Evolutionary conservation across 2,329 filamentous ascomycete species (phyloP).

Genomic region (Diplodia seriata): DNA sequence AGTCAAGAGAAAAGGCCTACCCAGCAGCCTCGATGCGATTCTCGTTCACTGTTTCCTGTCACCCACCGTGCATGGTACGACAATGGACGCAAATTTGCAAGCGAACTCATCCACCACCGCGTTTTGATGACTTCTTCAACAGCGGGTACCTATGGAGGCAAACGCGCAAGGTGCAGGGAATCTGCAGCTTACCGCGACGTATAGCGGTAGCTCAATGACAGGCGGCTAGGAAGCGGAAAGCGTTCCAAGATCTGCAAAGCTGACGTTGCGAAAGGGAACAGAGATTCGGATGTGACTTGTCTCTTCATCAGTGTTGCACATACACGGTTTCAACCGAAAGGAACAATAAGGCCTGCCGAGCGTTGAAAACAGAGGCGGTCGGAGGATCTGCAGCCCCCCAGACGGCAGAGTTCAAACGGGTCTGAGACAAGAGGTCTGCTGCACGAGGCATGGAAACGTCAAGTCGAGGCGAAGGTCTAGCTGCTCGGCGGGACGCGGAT

Average conservation of each 20-base stretch:
- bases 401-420: neutral
- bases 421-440: neutral
- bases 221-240: neutral
- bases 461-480: too few species aligned
- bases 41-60: neutral
- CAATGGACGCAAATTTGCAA: neutral
- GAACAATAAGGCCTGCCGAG: neutral
- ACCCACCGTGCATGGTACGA: neutral
- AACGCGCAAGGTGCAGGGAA: neutral
- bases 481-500: too few species aligned
- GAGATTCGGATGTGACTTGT: neutral
- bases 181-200: neutral
- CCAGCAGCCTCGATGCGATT: too few species aligned
- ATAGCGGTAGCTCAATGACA: neutral
- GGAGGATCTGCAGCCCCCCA: conserved; percentile 7
- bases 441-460: too few species aligned
- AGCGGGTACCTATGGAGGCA: too few species aligned
- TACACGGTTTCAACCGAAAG: neutral
- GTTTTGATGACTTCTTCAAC: too few species aligned
- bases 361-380: conserved; percentile 1
- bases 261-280: neutral
- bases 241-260: conserved; percentile 3
- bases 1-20: neutral
- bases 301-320: neutral
- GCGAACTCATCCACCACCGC: too few species aligned